A percentile compares a stretch with the other conserved stretches of the same genome.
Evolutionary conservation across 306 rosid species (phyloP).

Genomic region (Carpinus fangiana): DNA sequence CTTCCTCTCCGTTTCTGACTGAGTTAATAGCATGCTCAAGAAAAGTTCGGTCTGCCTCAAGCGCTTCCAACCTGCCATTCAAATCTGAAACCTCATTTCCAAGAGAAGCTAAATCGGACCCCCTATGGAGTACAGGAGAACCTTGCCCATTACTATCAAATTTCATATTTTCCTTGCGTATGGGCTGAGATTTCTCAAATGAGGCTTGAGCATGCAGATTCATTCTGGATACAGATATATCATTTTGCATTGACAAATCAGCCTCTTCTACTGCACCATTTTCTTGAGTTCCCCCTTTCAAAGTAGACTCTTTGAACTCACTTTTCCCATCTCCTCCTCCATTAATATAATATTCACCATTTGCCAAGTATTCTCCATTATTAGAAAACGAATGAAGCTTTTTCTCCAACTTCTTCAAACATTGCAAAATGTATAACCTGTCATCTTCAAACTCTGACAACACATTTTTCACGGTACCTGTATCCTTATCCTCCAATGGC

Average conservation of each 20-base stretch:
- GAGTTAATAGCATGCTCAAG: constrained; percentile 61
- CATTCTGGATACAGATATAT: constrained; percentile 30
- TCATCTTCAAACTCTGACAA: constrained; percentile 57
- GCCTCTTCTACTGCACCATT: constrained; percentile 26
- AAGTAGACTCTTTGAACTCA: constrained; percentile 7
- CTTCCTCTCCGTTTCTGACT: constrained; percentile 60
- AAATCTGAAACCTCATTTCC: constrained; percentile 38
- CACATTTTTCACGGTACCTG: constrained; percentile 32
- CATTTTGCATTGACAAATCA: constrained; percentile 31
- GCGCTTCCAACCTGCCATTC: constrained; percentile 59
- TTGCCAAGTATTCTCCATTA: constrained; percentile 22
- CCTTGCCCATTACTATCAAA: constrained; percentile 27
- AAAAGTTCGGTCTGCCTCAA: constrained; percentile 62
- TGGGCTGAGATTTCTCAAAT: constrained; percentile 27
- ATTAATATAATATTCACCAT: constrained; percentile 33
- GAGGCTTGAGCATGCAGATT: constrained; percentile 29
- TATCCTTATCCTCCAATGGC: constrained; percentile 29
- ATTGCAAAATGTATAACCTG: constrained; percentile 48
- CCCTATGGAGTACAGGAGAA: constrained; percentile 25
- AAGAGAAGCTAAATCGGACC: constrained; percentile 40
- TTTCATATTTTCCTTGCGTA: constrained; percentile 36
- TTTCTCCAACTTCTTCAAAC: constrained; percentile 72
- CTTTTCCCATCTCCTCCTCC: constrained; percentile 14
- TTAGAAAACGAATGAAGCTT: constrained; percentile 49
- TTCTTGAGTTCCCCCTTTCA: constrained; percentile 27